Evolutionary conservation across 495 filamentous ascomycete genomes (phyloP), one percentile per base, ranked within the genome.

Genomic region (Talaromyces nanjingensis): DNA sequence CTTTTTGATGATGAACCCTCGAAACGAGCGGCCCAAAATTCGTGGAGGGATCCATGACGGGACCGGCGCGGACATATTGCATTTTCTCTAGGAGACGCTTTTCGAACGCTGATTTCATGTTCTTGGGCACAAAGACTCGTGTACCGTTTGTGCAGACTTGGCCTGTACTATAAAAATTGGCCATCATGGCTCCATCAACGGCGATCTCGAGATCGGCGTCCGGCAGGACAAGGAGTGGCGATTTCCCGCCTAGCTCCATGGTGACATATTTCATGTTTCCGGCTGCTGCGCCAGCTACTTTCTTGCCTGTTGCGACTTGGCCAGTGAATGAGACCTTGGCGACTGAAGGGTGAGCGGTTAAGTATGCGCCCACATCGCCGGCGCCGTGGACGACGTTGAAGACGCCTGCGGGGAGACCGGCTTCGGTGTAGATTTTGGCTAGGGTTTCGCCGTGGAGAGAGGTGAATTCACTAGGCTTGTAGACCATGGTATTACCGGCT

Each of bases 81-180:
- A 91, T 88, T 69, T 90, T 91, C 65, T 86, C 81, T 27, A 92
- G 68, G 1, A 93, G 72, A 1, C 71, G 71, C 65, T 79, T 76
- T 71, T 91, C 88, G 63, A 93, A 93, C 2, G 74, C 74, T 9
- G 69, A 53, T 72, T 90, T 87, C 77, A 90, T 81, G 63, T 67
- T 66, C 11, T 77, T 67, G 8, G 85, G 89, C 2, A 93, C 80
- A 69, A 92, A 92, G 0, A 93, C 90, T 6, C 90, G 79, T 0
- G 90, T 93, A 33, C 90, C 90, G 67, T 92, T 92, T 18, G 90
- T 93, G 77, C 90, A 93, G 47, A 93, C 90, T 72, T 93, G 90
- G 12, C 90, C 90, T 0, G 86, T 86, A 68, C 86, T 89, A 79
- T 86, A 92, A 77, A 92, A 92, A 68, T 92, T 93, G 52, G 90